A percentile compares a stretch with the other conserved stretches of the same genome.
phyloP scores from a whole-genome alignment of 2,329 filamentous ascomycete species.

The Aureobasidium musti region DNA sequence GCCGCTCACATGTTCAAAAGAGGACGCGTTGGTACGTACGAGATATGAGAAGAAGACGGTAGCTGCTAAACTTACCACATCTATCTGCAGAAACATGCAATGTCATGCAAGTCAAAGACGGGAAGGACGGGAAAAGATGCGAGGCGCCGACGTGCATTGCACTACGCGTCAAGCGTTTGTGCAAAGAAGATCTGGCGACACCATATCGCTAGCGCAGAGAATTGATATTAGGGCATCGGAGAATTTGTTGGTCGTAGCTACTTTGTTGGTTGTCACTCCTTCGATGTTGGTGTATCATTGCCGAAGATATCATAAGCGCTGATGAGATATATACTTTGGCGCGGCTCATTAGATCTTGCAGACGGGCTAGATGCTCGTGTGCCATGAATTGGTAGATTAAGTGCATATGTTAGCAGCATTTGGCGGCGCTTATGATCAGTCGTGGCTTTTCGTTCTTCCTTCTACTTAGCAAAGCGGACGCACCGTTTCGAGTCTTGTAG shows the following conservation, averaged over 20 bases:
- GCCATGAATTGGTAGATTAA: neutral
- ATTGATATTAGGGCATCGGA: neutral
- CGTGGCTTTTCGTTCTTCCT: neutral
- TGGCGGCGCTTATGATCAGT: slow-evolving; percentile 15
- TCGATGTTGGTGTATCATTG: neutral
- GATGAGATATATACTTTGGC: neutral
- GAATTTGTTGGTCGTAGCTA: neutral
- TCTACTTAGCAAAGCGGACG: neutral
- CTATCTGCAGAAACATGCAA: slow-evolving; percentile 21
- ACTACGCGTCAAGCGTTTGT: slow-evolving; percentile 12
- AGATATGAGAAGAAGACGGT: neutral
- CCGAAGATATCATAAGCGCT: slow-evolving; percentile 13
- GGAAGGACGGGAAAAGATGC: neutral
- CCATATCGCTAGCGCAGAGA: neutral
- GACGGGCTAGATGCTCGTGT: slow-evolving; percentile 9
- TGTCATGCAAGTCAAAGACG: slow-evolving; percentile 27
- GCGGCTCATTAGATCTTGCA: slow-evolving; percentile 20
- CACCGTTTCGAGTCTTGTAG: neutral
- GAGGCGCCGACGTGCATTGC: slow-evolving; percentile 21
- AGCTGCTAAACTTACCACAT: slow-evolving; percentile 17
- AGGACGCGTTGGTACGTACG: neutral
- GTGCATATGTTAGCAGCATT: slow-evolving; percentile 14
- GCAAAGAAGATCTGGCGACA: neutral
- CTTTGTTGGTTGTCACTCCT: neutral
- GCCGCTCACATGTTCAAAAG: neutral